phyloP scores from a whole-genome alignment of 2,329 filamentous ascomycete species.

The Lomentospora prolificans region DNA sequence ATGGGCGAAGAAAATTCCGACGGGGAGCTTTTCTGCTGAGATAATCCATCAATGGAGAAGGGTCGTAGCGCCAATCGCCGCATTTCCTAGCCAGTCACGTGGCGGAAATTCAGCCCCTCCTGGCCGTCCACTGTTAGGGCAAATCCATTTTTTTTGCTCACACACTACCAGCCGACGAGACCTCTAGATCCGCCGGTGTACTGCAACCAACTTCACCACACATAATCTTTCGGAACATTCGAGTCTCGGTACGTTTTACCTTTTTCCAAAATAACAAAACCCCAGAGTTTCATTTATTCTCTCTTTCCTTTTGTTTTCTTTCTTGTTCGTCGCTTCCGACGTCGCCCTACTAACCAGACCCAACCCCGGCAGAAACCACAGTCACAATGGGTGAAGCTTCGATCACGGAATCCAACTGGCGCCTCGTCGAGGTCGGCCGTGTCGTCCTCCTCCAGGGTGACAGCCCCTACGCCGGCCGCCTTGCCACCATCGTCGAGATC shows the following conservation, averaged over 20 bases:
- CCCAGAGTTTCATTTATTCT: conserved; percentile 22
- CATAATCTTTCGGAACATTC: conserved; percentile 4
- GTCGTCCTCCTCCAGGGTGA: conserved; percentile 79
- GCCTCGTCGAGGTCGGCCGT: conserved; percentile 96
- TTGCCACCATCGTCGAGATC: conserved; percentile 96
- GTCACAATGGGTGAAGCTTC: conserved; percentile 71
- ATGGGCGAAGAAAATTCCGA: background rate
- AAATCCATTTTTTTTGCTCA: conserved; percentile 29
- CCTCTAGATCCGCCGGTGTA: background rate
- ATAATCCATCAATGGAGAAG: background rate
- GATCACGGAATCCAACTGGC: conserved; percentile 78
- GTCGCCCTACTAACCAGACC: background rate
- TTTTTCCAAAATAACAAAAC: conserved; percentile 22
- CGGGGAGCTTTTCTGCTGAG: background rate
- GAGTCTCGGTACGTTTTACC: conserved; percentile 13
- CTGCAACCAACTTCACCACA: conserved; percentile 9
- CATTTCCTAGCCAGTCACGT: conserved; percentile 4
- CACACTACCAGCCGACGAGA: conserved; percentile 18
- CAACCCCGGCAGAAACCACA: background rate
- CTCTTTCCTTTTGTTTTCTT: conserved; percentile 14
- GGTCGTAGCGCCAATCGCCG: background rate
- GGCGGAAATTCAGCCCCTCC: conserved; percentile 5
- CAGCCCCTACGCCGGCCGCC: conserved; percentile 72
- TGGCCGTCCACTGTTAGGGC: conserved; percentile 23
- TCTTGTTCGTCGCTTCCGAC: conserved; percentile 11